Evolutionary conservation across 768 basidiomycete genomes (phyloP), one percentile per base, ranked within the genome.

Genomic region (Peribolospora baueri): DNA sequence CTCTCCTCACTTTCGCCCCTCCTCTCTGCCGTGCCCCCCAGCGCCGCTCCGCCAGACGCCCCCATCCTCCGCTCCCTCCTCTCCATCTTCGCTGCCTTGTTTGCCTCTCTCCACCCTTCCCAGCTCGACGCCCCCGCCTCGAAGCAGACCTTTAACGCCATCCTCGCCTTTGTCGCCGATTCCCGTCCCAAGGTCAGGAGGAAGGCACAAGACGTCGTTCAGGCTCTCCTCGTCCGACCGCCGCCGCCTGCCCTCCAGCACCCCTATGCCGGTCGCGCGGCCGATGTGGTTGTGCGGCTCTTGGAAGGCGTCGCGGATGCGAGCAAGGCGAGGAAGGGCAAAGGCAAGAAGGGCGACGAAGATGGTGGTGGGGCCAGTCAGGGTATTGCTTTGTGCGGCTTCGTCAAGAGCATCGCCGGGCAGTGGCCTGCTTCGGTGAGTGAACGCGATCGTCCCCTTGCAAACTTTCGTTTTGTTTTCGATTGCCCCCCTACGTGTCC

Each of bases 141-240:
- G 50, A 79, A 83, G 45, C 84, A 90, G 65, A 74, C 80, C 3
- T 95, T 88, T 72, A 80, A 82, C 48, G 80, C 83, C 43, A 71
- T 93, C 53, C 70, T 97, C 46, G 81, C 84, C 50, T 70, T 93
- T 50, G 80, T 77, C 61, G 72, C 86, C 48, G 93, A 98, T 69
- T 75, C 80, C 4, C 72, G 93, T 52, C 93, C 93, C 14, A 95
- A 97, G 70, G 87, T 98, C 53, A 78, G 93, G 55, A 88, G 76
- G 67, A 78, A 81, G 64, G 88, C 90, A 36, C 80, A 81, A 49
- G 90, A 95, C 63, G 75, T 82, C 14, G 75, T 98, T 41, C 75
- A 74, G 61, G 81, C 84, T 60, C 73, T 87, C 3, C 71, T 98
- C 42, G 72, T 74, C 11, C 72, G 72, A 37, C 86, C 88, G 7